phyloP scores from a whole-genome alignment of 2,329 filamentous ascomycete species.

The Parasarocladium wereldwijsianum region DNA sequence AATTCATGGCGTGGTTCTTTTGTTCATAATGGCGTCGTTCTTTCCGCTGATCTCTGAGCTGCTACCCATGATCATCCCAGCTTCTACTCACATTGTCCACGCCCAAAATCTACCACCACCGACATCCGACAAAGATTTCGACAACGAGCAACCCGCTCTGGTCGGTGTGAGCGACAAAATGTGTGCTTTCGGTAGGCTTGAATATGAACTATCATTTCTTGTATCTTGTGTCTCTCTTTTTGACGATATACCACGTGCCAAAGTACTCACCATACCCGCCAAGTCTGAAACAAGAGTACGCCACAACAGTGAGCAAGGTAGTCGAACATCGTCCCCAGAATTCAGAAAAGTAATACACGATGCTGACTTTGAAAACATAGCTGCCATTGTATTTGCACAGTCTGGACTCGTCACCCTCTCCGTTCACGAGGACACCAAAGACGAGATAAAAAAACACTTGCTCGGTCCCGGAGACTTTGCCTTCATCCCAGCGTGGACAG shows the following conservation, averaged over 20 bases:
- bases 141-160: slow-evolving; percentile 36
- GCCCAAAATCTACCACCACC: slow-evolving; percentile 29
- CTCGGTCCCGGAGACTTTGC: slow-evolving; percentile 54
- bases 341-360: too few relatives aligned
- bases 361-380: slow-evolving; percentile 19
- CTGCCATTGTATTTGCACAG: slow-evolving; percentile 53
- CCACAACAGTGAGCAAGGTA: slow-evolving; percentile 56
- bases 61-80: slow-evolving; percentile 43
- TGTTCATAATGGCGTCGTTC: slow-evolving; percentile 33
- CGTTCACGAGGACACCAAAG: slow-evolving; percentile 37
- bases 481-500: slow-evolving; percentile 52
- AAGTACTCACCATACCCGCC: slow-evolving; percentile 49
- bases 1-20: background rate
- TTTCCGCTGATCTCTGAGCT: slow-evolving; percentile 42
- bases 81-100: slow-evolving; percentile 39
- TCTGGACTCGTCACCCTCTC: slow-evolving; percentile 47
- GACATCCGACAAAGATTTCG: slow-evolving; percentile 17
- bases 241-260: too few relatives aligned
- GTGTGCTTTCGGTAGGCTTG: slow-evolving; percentile 45
- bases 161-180: slow-evolving; percentile 48
- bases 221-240: too few relatives aligned
- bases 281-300: slow-evolving; percentile 47
- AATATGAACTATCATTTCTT: too few relatives aligned
- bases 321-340: too few relatives aligned
- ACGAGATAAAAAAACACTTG: slow-evolving; percentile 35